phyloP scores from a whole-genome alignment of 257 asterid genomes.

The Petunia axillaris region DNA sequence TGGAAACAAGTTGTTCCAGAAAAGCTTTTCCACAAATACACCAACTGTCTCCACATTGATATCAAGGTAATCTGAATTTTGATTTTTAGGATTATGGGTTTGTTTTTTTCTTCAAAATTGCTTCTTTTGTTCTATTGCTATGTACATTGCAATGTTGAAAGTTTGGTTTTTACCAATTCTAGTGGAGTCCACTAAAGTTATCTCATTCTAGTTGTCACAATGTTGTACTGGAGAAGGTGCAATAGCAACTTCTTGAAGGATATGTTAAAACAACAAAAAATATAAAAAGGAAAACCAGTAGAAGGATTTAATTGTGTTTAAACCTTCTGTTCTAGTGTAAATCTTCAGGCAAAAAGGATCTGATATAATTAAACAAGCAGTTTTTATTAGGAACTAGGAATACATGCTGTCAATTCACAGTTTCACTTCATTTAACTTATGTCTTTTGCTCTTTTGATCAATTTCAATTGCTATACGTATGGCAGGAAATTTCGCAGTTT shows the following conservation, averaged over 20 bases:
- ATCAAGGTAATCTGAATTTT: constrained; percentile 20
- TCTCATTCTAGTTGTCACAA: no score
- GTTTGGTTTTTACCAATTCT: not conserved
- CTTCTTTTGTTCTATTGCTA: not conserved
- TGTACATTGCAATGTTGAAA: not conserved
- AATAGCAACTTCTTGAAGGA: not conserved
- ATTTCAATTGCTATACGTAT: not conserved
- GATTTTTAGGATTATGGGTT: not conserved
- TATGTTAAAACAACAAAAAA: not conserved
- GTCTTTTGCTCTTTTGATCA: not conserved
- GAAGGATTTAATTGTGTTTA: not conserved
- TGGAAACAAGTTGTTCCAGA: not conserved
- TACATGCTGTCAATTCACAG: not conserved
- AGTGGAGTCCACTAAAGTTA: not conserved
- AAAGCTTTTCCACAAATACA: not conserved
- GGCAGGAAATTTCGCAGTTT: not conserved
- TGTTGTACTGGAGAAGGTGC: not conserved
- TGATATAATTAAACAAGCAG: not conserved
- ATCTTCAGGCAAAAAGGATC: not conserved
- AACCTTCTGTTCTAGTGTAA: not conserved
- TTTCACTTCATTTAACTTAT: not conserved
- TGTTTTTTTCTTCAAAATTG: not conserved
- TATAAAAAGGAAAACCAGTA: not conserved
- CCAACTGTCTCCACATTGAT: constrained; percentile 17
- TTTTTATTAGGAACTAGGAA: not conserved